Conservation (phyloP, 2,329 filamentous ascomycete species). For the Pseudogymnoascus sp. region DNA sequence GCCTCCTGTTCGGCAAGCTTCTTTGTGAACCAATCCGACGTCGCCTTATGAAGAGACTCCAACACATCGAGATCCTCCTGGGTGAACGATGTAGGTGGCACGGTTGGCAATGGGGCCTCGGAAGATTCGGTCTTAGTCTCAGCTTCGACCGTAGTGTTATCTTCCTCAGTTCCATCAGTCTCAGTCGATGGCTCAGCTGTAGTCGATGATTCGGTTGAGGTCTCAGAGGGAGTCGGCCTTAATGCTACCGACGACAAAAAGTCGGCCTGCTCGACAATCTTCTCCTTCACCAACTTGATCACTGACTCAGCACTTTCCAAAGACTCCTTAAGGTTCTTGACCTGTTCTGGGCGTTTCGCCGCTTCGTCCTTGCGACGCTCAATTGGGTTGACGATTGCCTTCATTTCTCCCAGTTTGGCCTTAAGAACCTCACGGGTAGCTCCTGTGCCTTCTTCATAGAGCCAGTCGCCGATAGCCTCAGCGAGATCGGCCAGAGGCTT, state of each 20-base stretch:
- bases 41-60: conserved; percentile 54
- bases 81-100: conserved; percentile 62
- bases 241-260: conserved; percentile 20
- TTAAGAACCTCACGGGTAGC: conserved; percentile 70
- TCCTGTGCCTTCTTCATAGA: conserved; percentile 76
- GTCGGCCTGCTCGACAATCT: conserved; percentile 48
- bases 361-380: conserved; percentile 69
- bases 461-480: conserved; percentile 73
- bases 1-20: conserved; percentile 65
- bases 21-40: conserved; percentile 67
- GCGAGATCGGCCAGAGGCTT: conserved; percentile 61
- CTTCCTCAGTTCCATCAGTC: conserved; percentile 62
- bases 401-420: conserved; percentile 68
- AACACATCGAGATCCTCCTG: conserved; percentile 64
- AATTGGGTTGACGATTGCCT: conserved; percentile 71
- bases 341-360: conserved; percentile 60
- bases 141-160: conserved; percentile 44
- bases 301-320: conserved; percentile 67
- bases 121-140: conserved; percentile 27
- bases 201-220: conserved; percentile 38
- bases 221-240: conserved; percentile 39
- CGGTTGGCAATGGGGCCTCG: conserved; percentile 37
- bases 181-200: conserved; percentile 35
- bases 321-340: conserved; percentile 62
- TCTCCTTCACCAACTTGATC: conserved; percentile 60